Evolutionary conservation across 768 basidiomycete species (phyloP).

Genomic region (Cyathus striatus): DNA sequence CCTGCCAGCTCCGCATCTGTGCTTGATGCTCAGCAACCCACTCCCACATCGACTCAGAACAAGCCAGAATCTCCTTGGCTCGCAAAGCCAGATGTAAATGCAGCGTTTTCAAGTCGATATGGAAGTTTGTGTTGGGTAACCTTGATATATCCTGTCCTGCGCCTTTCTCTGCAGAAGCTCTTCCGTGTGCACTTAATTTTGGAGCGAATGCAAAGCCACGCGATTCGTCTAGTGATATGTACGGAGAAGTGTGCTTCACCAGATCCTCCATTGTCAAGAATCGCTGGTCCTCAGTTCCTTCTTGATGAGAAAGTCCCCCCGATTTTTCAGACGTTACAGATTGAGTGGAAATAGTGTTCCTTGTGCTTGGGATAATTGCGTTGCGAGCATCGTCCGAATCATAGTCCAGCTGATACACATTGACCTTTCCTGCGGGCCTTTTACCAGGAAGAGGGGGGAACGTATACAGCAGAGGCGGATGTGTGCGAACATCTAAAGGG

Average conservation of each 20-base stretch:
- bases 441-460: constrained; percentile 41
- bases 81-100: constrained; percentile 62
- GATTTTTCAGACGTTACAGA: constrained; percentile 13
- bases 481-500: constrained; percentile 55
- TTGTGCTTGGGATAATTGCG: constrained; percentile 23
- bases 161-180: background rate
- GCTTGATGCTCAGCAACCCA: constrained; percentile 54
- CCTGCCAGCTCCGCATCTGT: constrained; percentile 3
- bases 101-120: constrained; percentile 52
- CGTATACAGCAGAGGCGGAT: constrained; percentile 54
- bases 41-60: constrained; percentile 78
- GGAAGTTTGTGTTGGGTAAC: constrained; percentile 49
- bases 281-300: constrained; percentile 20
- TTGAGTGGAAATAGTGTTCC: constrained; percentile 14
- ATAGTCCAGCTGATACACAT: constrained; percentile 6
- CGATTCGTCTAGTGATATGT: constrained; percentile 41
- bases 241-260: constrained; percentile 34
- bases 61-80: constrained; percentile 61
- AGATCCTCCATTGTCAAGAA: constrained; percentile 30
- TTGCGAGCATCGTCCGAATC: constrained; percentile 28
- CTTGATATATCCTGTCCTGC: constrained; percentile 20
- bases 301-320: constrained; percentile 7
- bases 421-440: constrained; percentile 8
- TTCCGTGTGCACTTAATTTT: constrained; percentile 8
- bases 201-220: constrained; percentile 39